Conservation (phyloP, 805 yeast genomes). For the Priceomyces haplophilus region DNA sequence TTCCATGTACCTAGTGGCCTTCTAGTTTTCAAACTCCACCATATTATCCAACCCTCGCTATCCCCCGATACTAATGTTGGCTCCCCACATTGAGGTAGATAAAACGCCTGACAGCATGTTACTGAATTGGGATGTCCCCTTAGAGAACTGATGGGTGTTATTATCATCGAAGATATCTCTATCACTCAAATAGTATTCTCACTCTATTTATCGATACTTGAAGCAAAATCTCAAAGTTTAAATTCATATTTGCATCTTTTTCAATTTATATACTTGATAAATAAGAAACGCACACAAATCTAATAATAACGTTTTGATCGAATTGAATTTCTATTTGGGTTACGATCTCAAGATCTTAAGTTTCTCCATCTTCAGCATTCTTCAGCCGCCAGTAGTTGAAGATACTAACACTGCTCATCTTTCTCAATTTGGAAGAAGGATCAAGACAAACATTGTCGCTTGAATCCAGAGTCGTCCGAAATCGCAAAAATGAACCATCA, state of each 20-base stretch:
- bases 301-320: too few species aligned
- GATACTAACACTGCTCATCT: not conserved
- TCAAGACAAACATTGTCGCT: not conserved
- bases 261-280: too few species aligned
- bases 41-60: conserved; percentile 55
- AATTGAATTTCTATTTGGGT: too few species aligned
- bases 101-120: conserved; percentile 9
- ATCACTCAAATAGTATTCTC: too few species aligned
- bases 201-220: too few species aligned
- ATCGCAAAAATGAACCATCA: not conserved
- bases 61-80: conserved; percentile 51
- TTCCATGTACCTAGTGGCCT: conserved; percentile 58
- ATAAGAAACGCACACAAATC: too few species aligned
- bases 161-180: not conserved
- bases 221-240: too few species aligned
- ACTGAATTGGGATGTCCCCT: conserved; percentile 20
- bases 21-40: conserved; percentile 61
- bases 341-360: too few species aligned
- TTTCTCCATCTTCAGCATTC: not conserved
- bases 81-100: conserved; percentile 2
- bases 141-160: conserved; percentile 9
- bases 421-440: not conserved
- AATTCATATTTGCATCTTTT: too few species aligned
- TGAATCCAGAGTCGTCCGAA: not conserved
- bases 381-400: not conserved